phyloP scores from a whole-genome alignment of 164 flowering plant genomes.

The Euptelea pleiosperma region DNA sequence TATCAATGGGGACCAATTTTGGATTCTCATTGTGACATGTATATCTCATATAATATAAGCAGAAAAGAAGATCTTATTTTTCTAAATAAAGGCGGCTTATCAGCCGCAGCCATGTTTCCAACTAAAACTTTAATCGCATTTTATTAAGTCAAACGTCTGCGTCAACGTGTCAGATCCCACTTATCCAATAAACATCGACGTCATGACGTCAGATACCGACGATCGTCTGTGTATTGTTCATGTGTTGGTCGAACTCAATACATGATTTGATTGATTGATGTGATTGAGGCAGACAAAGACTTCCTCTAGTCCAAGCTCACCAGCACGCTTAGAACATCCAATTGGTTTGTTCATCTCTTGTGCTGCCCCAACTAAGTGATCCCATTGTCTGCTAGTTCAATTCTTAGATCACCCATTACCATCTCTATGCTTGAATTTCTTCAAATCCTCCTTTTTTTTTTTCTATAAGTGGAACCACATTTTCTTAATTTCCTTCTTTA shows the following conservation, averaged over 20 bases:
- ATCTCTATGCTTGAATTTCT: too few relatives aligned
- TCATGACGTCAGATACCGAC: neutral
- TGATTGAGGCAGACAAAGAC: constrained; percentile 5
- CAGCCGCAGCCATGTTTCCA: constrained; percentile 8
- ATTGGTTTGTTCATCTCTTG: neutral
- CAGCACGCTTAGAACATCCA: neutral
- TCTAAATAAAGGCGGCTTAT: constrained; percentile 6
- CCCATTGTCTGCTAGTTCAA: too few relatives aligned
- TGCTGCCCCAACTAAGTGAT: constrained; percentile 7
- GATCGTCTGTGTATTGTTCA: neutral
- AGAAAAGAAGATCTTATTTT: constrained; percentile 14
- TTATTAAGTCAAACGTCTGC: constrained; percentile 3
- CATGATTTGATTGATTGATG: neutral
- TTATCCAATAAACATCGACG: neutral
- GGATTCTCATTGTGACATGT: neutral
- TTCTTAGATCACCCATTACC: too few relatives aligned
- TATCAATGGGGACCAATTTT: constrained; percentile 21
- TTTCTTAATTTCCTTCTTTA: neutral
- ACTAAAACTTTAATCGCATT: neutral
- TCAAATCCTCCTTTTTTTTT: neutral
- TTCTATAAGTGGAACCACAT: neutral
- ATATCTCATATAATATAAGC: constrained; percentile 2
- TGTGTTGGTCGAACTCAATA: neutral
- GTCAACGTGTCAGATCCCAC: constrained; percentile 24
- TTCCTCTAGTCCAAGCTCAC: neutral